These are phyloP conservation scores for Blastomyces emzantsi DNA, from an alignment of 2,329 filamentous ascomycete genomes.

Conservation along the genomic window DNA sequence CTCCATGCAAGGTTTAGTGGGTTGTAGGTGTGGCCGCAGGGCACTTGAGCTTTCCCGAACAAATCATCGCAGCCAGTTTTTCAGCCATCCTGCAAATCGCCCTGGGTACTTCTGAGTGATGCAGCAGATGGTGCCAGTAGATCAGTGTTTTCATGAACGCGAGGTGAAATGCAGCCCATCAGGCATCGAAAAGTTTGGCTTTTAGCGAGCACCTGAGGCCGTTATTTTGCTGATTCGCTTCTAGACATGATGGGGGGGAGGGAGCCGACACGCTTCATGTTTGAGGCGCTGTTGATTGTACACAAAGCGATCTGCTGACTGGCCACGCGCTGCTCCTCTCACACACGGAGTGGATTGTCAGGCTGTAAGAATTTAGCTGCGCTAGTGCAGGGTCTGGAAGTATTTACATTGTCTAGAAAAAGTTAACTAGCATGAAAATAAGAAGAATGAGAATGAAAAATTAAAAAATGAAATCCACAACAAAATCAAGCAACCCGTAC, in stretches of 20 bases:
- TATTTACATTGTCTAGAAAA: no score
- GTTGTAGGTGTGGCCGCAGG: not conserved
- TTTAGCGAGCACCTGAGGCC: not conserved
- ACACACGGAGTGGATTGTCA: not conserved
- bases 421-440: no score
- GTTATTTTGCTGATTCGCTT: not conserved
- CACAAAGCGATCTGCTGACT: not conserved
- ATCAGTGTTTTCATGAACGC: not conserved
- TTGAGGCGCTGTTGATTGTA: not conserved
- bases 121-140: not conserved
- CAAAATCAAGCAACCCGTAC: no score
- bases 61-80: not conserved
- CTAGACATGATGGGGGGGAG: not conserved
- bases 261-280: not conserved
- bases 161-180: not conserved
- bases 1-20: not conserved
- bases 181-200: not conserved
- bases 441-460: no score
- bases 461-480: no score
- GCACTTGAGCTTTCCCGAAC: not conserved
- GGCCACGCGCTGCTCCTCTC: not conserved
- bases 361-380: not conserved
- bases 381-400: conserved; percentile 4
- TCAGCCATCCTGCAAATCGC: not conserved
- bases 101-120: not conserved